Percentiles rank a stretch among this genome's conserved stretches.
phyloP scores from a whole-genome alignment of 495 filamentous ascomycete genomes.

The Pyrenula massariospora region DNA sequence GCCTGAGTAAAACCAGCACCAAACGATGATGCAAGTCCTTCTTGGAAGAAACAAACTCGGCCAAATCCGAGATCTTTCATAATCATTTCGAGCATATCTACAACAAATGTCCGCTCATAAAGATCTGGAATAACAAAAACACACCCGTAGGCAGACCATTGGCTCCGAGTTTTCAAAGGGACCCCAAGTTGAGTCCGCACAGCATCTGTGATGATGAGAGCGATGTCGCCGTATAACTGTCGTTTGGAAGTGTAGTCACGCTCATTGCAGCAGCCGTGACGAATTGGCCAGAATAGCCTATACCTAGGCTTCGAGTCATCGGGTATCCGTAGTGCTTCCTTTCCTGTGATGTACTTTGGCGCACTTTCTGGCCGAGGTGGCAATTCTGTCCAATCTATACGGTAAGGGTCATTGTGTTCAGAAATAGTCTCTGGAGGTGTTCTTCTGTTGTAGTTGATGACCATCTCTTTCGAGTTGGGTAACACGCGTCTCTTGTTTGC shows the following conservation, averaged over 20 bases:
- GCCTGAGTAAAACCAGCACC: conserved; percentile 89
- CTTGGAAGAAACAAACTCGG: conserved; percentile 85
- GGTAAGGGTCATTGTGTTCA: conserved; percentile 84
- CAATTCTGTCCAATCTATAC: conserved; percentile 95
- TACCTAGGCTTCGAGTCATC: conserved; percentile 84
- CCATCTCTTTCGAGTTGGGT: conserved; percentile 90
- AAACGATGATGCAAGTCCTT: conserved; percentile 87
- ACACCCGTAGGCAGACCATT: conserved; percentile 84
- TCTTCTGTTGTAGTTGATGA: conserved; percentile 81
- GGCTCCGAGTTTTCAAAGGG: conserved; percentile 45
- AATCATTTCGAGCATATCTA: conserved; percentile 68
- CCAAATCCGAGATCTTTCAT: conserved; percentile 82
- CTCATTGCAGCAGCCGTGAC: conserved; percentile 80
- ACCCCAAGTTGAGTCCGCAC: conserved; percentile 74
- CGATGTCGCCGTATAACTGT: conserved; percentile 72
- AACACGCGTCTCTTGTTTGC: conserved; percentile 83
- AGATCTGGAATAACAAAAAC: conserved; percentile 93
- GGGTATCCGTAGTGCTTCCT: conserved; percentile 71
- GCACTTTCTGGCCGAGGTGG: conserved; percentile 38
- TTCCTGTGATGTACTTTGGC: conserved; percentile 67
- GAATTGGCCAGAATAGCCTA: conserved; percentile 84
- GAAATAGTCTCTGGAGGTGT: conserved; percentile 72
- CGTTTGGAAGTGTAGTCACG: conserved; percentile 68
- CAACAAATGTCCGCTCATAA: conserved; percentile 87
- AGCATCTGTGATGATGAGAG: conserved; percentile 73